Evolutionary conservation across 1,139 yeast species (phyloP).

Genomic region (Pneumocystis canis): DNA sequence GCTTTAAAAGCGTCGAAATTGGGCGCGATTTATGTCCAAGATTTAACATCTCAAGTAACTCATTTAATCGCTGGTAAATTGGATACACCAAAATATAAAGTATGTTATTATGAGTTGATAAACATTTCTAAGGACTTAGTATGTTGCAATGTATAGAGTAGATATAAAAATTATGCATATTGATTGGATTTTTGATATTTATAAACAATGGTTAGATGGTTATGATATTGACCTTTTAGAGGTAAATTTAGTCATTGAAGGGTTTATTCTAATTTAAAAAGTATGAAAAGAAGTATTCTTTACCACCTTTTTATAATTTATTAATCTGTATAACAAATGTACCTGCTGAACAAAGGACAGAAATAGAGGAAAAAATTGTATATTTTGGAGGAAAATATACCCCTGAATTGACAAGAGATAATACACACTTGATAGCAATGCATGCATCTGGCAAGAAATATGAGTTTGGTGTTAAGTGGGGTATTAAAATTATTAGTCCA

Average conservation of each 20-base stretch:
- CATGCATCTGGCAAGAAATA: constrained; percentile 47
- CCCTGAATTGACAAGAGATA: constrained; percentile 40
- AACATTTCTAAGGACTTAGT: constrained; percentile 21
- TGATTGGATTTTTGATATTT: constrained; percentile 32
- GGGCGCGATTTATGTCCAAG: constrained; percentile 51
- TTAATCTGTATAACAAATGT: constrained; percentile 43
- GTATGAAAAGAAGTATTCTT: constrained; percentile 19
- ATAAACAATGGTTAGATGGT: constrained; percentile 42
- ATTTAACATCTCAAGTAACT: constrained; percentile 53
- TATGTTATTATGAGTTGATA: neutral
- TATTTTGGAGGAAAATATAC: constrained; percentile 46
- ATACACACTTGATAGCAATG: constrained; percentile 40
- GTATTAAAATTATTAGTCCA: constrained; percentile 56
- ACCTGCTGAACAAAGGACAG: constrained; percentile 25
- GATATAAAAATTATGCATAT: constrained; percentile 46
- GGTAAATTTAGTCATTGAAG: neutral
- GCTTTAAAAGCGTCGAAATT: constrained; percentile 23
- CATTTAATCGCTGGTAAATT: constrained; percentile 54
- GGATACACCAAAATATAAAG: constrained; percentile 48
- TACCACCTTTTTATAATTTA: constrained; percentile 36
- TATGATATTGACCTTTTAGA: constrained; percentile 26
- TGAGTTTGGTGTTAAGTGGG: constrained; percentile 52
- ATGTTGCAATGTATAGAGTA: constrained; percentile 42
- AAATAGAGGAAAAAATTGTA: constrained; percentile 30
- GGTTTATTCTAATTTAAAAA: neutral